Evolutionary conservation across 2,329 filamentous ascomycete species (phyloP), one percentile per base, ranked within the genome.

Genomic region (Zymoseptoria passerinii): DNA sequence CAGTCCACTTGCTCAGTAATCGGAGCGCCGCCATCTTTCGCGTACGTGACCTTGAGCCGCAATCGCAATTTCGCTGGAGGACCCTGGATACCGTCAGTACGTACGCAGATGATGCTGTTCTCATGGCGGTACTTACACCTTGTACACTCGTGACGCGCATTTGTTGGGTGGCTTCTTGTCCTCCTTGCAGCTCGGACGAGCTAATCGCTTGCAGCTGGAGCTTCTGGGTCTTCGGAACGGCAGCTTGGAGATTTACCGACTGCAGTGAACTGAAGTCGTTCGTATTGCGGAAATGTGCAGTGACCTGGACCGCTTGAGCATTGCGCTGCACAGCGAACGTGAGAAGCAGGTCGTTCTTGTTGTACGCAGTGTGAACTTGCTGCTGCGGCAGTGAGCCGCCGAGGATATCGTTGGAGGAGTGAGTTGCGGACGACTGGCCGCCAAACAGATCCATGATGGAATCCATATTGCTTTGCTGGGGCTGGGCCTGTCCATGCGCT

Each of bases 1-100:
- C 94, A 99, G 77, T 96, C 95, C 59, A 97, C 91, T 76, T 97
- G 92, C 70, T 99, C 94, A 71, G 88, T 87, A 18, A 95, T 81
- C 62, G 87, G 82, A 55, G 85, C 85, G 23, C 80, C 83, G 58
- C 83, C 82, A 58, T 87, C 84, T 73, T 88, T 88, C 35, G 83
- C 78, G 72, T 91, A 97, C 58, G 83, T 85, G 69, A 99, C 83
- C 75, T 91, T 91, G 69, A 99, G 78, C 70, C 94, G 86, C 67
- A 99, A 78, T 62, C 92, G 85, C 63, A 99, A 75, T 69, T 81
- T 83, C 40, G 82, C 72, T 57, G 83, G 82, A 58, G 86, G 82
- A 65, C 88, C 81, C 94, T 96, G 68, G 6, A 7, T 55, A 61
- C 8, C 52, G 44, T 44, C 9, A 51, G 4, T 18, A 28, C 20